Conservation (phyloP, 176 grass and related monocot genomes). For the Alloteropsis semialata region DNA sequence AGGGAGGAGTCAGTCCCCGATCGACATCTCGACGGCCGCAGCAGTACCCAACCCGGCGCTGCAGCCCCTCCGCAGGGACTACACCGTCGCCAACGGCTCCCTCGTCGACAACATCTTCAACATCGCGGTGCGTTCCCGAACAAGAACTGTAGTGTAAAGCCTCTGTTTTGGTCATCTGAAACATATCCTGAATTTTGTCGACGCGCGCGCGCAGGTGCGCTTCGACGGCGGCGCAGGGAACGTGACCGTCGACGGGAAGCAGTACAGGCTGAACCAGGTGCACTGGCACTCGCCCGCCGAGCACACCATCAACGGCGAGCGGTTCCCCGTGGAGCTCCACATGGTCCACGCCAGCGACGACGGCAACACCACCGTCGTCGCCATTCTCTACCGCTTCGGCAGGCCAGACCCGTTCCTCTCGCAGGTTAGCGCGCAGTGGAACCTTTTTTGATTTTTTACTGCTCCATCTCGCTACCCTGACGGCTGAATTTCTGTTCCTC, state of each 20-base stretch:
- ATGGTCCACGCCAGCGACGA: conserved; percentile 69
- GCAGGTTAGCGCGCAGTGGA: conserved; percentile 38
- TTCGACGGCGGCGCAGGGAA: conserved; percentile 17
- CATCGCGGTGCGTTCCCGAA: conserved; percentile 22
- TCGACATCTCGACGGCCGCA: conserved; percentile 50
- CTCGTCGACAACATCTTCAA: conserved; percentile 72
- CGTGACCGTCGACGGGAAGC: conserved; percentile 47
- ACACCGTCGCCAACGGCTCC: conserved; percentile 57
- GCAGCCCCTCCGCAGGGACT: conserved; percentile 51
- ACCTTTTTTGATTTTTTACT: too few relatives aligned
- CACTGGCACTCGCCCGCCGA: conserved; percentile 89
- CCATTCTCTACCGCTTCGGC: conserved; percentile 64
- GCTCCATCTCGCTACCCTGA: too few relatives aligned
- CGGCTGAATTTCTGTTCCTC: too few relatives aligned
- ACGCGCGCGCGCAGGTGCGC: conserved; percentile 39
- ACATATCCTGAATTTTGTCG: too few relatives aligned
- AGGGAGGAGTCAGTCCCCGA: conserved; percentile 66
- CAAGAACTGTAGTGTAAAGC: background rate
- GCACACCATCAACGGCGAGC: conserved; percentile 66
- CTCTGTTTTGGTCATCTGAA: background rate
- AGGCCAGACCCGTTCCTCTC: conserved; percentile 55
- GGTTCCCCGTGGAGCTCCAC: conserved; percentile 77
- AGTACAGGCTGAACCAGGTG: conserved; percentile 58
- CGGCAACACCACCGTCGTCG: conserved; percentile 60
- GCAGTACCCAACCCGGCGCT: conserved; percentile 32